Evolutionary conservation across 2,329 filamentous ascomycete species (phyloP).

Genomic region (Diaporthe batatas): DNA sequence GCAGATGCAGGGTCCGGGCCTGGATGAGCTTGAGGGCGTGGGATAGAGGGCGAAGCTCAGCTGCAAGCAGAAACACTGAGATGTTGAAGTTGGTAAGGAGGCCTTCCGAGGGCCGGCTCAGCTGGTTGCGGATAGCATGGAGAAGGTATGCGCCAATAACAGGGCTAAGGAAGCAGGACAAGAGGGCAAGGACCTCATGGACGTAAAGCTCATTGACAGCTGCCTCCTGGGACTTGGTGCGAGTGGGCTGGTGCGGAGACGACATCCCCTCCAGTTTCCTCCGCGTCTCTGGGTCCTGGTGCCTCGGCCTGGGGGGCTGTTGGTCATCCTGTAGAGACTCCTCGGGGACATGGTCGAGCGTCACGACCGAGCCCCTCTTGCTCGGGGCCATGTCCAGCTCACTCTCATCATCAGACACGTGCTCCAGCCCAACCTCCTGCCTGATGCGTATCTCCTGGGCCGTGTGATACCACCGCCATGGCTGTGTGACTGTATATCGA

Average conservation of each 20-base stretch:
- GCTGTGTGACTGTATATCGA: constrained; percentile 91
- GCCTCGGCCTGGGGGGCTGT: constrained; percentile 40
- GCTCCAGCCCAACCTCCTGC: constrained; percentile 59
- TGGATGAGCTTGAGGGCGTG: constrained; percentile 87
- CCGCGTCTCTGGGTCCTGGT: constrained; percentile 12
- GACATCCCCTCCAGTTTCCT: background rate
- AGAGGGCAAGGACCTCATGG: constrained; percentile 81
- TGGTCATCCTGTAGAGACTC: constrained; percentile 42
- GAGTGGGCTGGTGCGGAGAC: background rate
- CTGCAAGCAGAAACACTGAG: constrained; percentile 88
- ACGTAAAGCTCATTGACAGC: constrained; percentile 75
- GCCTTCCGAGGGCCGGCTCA: constrained; percentile 86
- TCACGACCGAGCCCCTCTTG: constrained; percentile 46
- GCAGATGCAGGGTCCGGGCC: constrained; percentile 83
- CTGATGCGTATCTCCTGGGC: constrained; percentile 73
- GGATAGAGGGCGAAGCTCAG: constrained; percentile 85
- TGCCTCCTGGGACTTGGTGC: constrained; percentile 47
- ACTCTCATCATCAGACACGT: constrained; percentile 58
- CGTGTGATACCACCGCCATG: constrained; percentile 86
- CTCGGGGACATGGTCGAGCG: constrained; percentile 58
- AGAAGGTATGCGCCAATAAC: constrained; percentile 85
- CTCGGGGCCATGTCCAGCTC: constrained; percentile 44
- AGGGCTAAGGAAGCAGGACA: constrained; percentile 84
- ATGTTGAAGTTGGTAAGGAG: constrained; percentile 94
- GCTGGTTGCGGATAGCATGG: constrained; percentile 82